Percentiles rank a stretch among this genome's conserved stretches.
phyloP scores from a whole-genome alignment of 2,329 filamentous ascomycete genomes.

The Colletotrichum sansevieriae region DNA sequence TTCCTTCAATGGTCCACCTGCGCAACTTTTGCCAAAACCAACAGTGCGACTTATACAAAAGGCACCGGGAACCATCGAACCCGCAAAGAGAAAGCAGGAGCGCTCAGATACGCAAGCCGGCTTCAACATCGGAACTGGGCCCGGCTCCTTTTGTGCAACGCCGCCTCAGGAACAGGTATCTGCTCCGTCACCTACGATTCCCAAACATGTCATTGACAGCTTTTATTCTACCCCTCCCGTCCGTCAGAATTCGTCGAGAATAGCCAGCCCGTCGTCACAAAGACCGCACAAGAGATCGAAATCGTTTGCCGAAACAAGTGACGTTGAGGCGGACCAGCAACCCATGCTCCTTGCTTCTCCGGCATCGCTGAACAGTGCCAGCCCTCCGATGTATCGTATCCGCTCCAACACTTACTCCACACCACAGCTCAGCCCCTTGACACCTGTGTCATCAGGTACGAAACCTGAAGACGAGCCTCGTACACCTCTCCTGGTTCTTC shows the following conservation, averaged over 20 bases:
- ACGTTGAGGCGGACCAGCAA: background rate
- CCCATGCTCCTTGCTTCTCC: constrained; percentile 27
- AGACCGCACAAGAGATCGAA: constrained; percentile 36
- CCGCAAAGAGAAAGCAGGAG: constrained; percentile 12
- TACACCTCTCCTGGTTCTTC: constrained; percentile 43
- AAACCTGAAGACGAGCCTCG: constrained; percentile 54
- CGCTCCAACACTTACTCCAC: constrained; percentile 46
- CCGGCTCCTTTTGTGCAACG: background rate
- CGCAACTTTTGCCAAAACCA: constrained; percentile 13
- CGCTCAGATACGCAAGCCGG: background rate
- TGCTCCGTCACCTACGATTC: constrained; percentile 1
- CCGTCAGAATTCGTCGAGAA: background rate
- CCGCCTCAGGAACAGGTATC: background rate
- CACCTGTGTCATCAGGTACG: constrained; percentile 55
- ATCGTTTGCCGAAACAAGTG: constrained; percentile 29
- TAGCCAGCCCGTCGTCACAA: background rate
- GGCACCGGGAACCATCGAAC: background rate
- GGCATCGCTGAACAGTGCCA: constrained; percentile 20
- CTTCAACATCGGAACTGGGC: background rate
- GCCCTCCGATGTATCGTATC: constrained; percentile 35
- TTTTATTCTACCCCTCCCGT: background rate
- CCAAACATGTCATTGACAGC: constrained; percentile 8
- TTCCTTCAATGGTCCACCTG: background rate
- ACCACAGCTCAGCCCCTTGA: constrained; percentile 54
- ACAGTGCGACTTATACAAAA: constrained; percentile 14